Evolutionary conservation across 2,329 filamentous ascomycete species (phyloP).

Genomic region (Fusarium gaditjirri): DNA sequence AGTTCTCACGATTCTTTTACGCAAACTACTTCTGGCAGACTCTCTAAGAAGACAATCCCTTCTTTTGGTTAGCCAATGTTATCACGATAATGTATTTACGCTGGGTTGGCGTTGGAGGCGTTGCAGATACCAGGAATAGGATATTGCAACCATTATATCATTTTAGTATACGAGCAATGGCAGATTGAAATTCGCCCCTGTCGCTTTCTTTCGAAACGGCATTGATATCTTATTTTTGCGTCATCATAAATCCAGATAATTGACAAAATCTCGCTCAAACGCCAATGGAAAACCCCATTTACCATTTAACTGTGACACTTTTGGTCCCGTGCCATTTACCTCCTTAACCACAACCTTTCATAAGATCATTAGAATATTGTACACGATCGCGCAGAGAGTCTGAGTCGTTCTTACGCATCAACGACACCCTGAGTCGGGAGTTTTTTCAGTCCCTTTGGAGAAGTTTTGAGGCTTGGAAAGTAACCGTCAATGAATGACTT

Average conservation of each 20-base stretch:
- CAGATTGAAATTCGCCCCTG: not conserved
- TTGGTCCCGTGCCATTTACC: not conserved
- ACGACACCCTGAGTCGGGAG: slow-evolving; percentile 29
- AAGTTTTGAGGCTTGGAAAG: slow-evolving; percentile 51
- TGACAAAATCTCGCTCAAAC: slow-evolving; percentile 16
- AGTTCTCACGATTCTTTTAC: slow-evolving; percentile 91
- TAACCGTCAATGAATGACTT: slow-evolving; percentile 53
- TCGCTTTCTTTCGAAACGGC: not conserved
- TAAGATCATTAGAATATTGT: slow-evolving; percentile 36
- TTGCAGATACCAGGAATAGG: slow-evolving; percentile 35
- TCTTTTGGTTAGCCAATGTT: not conserved
- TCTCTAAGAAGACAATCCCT: slow-evolving; percentile 60
- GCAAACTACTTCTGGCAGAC: slow-evolving; percentile 97
- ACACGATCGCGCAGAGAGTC: not conserved
- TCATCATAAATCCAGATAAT: not conserved
- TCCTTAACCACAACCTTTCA: not conserved
- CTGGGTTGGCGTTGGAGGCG: slow-evolving; percentile 27
- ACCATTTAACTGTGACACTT: slow-evolving; percentile 7
- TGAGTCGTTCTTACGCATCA: slow-evolving; percentile 23
- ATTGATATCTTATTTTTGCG: not conserved
- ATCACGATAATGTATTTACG: slow-evolving; percentile 19
- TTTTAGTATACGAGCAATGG: not conserved
- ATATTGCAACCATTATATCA: not conserved
- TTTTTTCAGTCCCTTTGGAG: slow-evolving; percentile 49
- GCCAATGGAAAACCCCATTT: not conserved